Evolutionary conservation across 2,329 filamentous ascomycete species (phyloP).

Genomic region (Fusarium subglutinans): DNA sequence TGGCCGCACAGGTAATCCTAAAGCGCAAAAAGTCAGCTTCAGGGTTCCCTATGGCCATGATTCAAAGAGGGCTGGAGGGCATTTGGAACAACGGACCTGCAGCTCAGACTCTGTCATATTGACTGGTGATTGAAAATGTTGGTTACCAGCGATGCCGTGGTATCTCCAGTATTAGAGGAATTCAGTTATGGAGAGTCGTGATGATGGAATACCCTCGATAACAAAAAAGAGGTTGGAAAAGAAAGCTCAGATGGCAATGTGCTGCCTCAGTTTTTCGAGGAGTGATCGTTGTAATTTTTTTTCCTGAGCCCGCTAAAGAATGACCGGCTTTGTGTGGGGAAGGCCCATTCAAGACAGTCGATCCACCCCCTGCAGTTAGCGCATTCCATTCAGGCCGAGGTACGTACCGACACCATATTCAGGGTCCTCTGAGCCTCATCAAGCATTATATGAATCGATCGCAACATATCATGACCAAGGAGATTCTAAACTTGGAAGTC

Average conservation of each 20-base stretch:
- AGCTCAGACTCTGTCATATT: constrained; percentile 57
- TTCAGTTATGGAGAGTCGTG: not conserved
- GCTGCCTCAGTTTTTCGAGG: constrained; percentile 30
- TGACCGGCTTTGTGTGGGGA: constrained; percentile 29
- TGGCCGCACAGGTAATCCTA: constrained; percentile 67
- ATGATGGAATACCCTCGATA: constrained; percentile 3
- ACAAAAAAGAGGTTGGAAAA: constrained; percentile 31
- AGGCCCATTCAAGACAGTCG: constrained; percentile 9
- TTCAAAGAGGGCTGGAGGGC: constrained; percentile 36
- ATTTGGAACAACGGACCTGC: constrained; percentile 53
- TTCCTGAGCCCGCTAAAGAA: constrained; percentile 10
- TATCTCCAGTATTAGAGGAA: not conserved
- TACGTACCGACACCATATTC: constrained; percentile 11
- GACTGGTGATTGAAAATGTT: not conserved
- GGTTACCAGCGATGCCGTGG: not conserved
- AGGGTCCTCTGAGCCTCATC: constrained; percentile 21
- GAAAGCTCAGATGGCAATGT: constrained; percentile 37
- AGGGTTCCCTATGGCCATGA: constrained; percentile 21
- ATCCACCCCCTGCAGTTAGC: constrained; percentile 31
- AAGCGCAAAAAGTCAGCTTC: constrained; percentile 32
- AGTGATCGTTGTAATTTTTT: constrained; percentile 33
- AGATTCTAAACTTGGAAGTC: not conserved
- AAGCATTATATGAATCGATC: not conserved
- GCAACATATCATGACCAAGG: not conserved
- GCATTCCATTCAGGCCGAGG: not conserved